These are phyloP conservation scores for Barnettozyma botsteinii DNA, from an alignment of 805 yeast species.

Conservation along the genomic window DNA sequence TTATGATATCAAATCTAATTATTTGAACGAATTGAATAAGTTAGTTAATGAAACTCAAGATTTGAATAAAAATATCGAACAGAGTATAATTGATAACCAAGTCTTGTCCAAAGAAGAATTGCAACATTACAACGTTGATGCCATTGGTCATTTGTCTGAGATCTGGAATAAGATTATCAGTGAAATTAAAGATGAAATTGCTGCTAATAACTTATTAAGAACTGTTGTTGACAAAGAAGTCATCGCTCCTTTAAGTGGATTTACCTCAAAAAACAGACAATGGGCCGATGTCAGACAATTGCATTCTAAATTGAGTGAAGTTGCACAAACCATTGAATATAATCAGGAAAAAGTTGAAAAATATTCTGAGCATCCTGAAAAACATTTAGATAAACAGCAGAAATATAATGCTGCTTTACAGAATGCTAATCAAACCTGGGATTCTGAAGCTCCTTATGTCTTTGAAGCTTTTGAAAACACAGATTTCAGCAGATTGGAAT, in stretches of 20 bases:
- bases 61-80: conserved; percentile 29
- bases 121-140: conserved; percentile 44
- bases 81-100: conserved; percentile 32
- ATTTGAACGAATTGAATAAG: conserved; percentile 17
- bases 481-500: conserved; percentile 55
- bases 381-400: conserved; percentile 17
- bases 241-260: conserved; percentile 47
- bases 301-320: conserved; percentile 38
- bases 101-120: conserved; percentile 39
- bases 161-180: conserved; percentile 40
- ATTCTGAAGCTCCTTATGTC: conserved; percentile 67
- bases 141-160: conserved; percentile 38
- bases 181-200: conserved; percentile 41
- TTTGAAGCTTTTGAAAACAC: conserved; percentile 70
- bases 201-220: conserved; percentile 43
- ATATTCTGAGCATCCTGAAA: conserved; percentile 19
- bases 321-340: conserved; percentile 37
- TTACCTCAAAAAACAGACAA: conserved; percentile 46
- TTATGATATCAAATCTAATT: conserved; percentile 21
- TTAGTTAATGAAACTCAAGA: conserved; percentile 24
- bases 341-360: conserved; percentile 38
- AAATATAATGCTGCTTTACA: conserved; percentile 37
- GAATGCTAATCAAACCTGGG: conserved; percentile 60
- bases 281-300: conserved; percentile 49
- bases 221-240: conserved; percentile 47